Conservation (phyloP, 371 early-diverging fungal genomes). For the Globomyces sp. region DNA sequence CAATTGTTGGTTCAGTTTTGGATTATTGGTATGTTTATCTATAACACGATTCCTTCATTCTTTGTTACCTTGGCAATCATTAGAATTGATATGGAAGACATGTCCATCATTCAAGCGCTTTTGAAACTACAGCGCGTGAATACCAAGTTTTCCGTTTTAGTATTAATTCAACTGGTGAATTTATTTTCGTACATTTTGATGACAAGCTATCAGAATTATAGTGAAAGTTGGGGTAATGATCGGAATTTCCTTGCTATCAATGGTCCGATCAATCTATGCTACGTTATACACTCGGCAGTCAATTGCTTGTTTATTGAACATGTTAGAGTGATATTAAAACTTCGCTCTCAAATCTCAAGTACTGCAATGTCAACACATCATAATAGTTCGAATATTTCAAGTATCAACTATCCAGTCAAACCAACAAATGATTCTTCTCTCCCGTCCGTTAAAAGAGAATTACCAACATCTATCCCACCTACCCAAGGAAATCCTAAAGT, state of each 20-base stretch:
- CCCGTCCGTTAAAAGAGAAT: too few species aligned
- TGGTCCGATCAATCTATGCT: background rate
- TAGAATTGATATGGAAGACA: too few species aligned
- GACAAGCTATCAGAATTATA: background rate
- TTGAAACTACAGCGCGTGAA: background rate
- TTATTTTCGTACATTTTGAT: background rate
- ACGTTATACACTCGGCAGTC: background rate
- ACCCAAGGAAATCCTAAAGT: too few species aligned
- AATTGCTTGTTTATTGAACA: constrained; percentile 6
- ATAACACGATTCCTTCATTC: constrained; percentile 1
- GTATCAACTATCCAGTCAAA: too few species aligned
- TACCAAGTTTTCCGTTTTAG: background rate
- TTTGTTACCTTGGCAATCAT: background rate
- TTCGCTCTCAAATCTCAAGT: background rate
- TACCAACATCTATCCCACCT: too few species aligned
- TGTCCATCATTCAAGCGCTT: too few species aligned
- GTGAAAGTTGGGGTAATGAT: background rate
- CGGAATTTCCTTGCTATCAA: background rate
- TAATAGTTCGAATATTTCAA: too few species aligned
- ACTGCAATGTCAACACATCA: too few species aligned
- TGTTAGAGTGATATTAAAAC: background rate
- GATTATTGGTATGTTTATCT: background rate
- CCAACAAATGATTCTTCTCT: too few species aligned
- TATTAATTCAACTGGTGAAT: background rate
- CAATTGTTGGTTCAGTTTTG: background rate